Evolutionary conservation across 176 grass and related monocot species (phyloP), one percentile per base, ranked within the genome.

Genomic region (Avena eriantha): DNA sequence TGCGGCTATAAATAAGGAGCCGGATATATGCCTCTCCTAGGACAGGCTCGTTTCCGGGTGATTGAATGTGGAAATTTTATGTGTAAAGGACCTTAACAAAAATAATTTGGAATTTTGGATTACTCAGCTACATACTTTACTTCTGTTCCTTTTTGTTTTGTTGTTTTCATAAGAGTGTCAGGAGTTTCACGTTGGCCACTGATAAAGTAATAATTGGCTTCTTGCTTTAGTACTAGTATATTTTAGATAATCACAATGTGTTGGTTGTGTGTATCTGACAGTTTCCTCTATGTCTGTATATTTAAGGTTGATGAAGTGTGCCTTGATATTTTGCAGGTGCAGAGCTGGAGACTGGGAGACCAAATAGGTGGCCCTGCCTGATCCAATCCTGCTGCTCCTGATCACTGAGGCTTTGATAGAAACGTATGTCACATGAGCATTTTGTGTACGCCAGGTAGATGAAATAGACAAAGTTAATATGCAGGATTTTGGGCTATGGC

Each of bases 401-500:
- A 47, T 16, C 45, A 57, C 64, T 69, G 64, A 33, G 51, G 3
- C 39, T 50, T 50, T 24, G 56, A 70, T 69, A 70, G 18, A 7
- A 47, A 66, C 39, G 51, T 49, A 85, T 82, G 80, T 29, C 80
- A 33, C 22, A 1, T 22, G 14, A 53, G 48, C 59, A 55, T 68
- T 77, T 68, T 48, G 59, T 45, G 21, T 75, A 36, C 39, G 39
- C 33, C 35, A 76, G 13, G 70, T 41, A 59, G 69, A 82, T 82
- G 69, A 45, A 72, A 26, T 83, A 71, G 64, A 53, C 15, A 60
- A 71, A 49, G 73, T 75, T 79, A 83, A 84, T 78, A 79, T 84
- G 72, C 73, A 72, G 73, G 80, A 78, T 43, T 77, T 71, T 88
- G 63, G 64, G 58, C 73, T 60, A 84, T 88, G 87, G 80, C 74